These are phyloP conservation scores for Malassezia brasiliensis DNA, from an alignment of 1,284 basidiomycete species.

Conservation along the genomic window DNA sequence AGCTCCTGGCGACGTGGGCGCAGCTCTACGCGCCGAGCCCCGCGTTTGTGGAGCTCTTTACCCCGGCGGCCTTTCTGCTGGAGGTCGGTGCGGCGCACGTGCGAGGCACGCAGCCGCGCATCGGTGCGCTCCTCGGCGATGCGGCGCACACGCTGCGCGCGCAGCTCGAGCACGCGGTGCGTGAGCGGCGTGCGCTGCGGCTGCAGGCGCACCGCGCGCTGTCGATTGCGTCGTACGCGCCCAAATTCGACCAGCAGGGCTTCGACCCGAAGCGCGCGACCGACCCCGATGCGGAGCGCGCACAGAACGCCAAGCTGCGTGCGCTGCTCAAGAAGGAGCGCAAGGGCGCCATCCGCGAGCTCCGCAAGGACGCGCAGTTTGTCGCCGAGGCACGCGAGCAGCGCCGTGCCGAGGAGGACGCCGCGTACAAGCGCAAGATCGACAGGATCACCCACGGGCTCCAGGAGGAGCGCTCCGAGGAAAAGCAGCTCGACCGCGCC, in stretches of 20 bases:
- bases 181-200: conserved; percentile 66
- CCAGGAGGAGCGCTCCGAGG: conserved; percentile 82
- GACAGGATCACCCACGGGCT: conserved; percentile 67
- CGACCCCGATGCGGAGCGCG: conserved; percentile 87
- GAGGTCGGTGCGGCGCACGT: conserved; percentile 10
- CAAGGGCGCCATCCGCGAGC: conserved; percentile 91
- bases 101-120: conserved; percentile 15
- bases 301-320: conserved; percentile 74
- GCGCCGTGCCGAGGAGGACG: conserved; percentile 70
- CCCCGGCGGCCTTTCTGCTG: conserved; percentile 23
- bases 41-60: conserved; percentile 39
- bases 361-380: conserved; percentile 90
- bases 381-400: conserved; percentile 65
- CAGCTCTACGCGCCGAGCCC: conserved; percentile 34
- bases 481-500: conserved; percentile 68
- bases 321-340: conserved; percentile 86
- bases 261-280: conserved; percentile 67
- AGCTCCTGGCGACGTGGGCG: conserved; percentile 27
- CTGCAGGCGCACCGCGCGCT: conserved; percentile 94
- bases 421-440: conserved; percentile 53
- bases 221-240: conserved; percentile 81
- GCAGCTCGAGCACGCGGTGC: conserved; percentile 60
- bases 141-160: conserved; percentile 52
- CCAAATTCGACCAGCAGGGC: conserved; percentile 74
- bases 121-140: conserved; percentile 17